phyloP scores from a whole-genome alignment of 768 basidiomycete species.

The Lactarius hengduanensis region DNA sequence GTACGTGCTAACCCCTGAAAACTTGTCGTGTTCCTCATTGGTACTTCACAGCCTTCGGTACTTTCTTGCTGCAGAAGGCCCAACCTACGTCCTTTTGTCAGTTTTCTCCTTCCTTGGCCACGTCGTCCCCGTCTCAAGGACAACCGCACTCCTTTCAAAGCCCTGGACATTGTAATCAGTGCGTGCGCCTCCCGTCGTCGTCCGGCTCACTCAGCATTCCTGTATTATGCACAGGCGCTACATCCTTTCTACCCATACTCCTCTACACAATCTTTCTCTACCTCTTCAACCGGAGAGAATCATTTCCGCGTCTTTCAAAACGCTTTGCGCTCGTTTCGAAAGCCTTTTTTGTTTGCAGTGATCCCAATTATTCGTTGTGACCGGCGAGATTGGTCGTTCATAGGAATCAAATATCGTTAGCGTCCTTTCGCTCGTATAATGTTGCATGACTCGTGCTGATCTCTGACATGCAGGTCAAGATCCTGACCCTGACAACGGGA shows the following conservation, averaged over 20 bases:
- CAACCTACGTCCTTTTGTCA: conserved; percentile 56
- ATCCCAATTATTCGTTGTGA: conserved; percentile 55
- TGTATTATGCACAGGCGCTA: conserved; percentile 38
- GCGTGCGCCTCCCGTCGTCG: conserved; percentile 30
- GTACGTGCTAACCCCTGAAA: conserved; percentile 38
- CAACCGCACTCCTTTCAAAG: conserved; percentile 47
- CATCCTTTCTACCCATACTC: conserved; percentile 65
- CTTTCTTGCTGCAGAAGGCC: conserved; percentile 60
- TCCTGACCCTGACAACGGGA: not conserved
- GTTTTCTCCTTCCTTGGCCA: conserved; percentile 62
- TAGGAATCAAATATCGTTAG: conserved; percentile 55
- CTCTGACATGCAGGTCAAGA: conserved; percentile 6
- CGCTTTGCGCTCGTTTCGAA: conserved; percentile 47
- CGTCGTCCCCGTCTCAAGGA: conserved; percentile 49
- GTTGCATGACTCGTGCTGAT: conserved; percentile 3
- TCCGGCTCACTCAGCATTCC: not conserved
- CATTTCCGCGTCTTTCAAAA: conserved; percentile 52
- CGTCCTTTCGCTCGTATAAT: conserved; percentile 29
- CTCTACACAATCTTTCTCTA: conserved; percentile 63
- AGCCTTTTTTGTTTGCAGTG: conserved; percentile 48
- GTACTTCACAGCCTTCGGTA: conserved; percentile 47
- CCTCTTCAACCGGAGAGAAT: conserved; percentile 50
- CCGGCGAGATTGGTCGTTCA: conserved; percentile 64
- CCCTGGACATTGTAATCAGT: conserved; percentile 64
- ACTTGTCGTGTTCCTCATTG: not conserved